Evolutionary conservation across 2,329 filamentous ascomycete genomes (phyloP).

Genomic region (Pyrenophora graminea): DNA sequence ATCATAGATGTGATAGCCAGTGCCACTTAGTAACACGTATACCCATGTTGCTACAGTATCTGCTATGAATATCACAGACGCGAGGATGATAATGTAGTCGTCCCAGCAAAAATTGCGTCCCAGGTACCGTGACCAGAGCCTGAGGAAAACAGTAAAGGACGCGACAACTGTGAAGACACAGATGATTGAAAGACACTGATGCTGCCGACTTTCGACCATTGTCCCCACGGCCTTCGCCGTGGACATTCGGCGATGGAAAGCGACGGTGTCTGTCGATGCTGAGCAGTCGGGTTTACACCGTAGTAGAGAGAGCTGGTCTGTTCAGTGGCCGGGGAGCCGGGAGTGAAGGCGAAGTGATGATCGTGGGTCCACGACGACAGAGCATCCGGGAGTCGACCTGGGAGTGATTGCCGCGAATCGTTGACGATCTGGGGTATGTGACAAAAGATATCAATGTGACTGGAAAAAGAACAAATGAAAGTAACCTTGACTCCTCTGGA

Average conservation of each 20-base stretch:
- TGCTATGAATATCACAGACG: conserved; percentile 29
- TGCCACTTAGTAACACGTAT: conserved; percentile 38
- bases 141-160: conserved; percentile 32
- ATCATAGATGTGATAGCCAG: conserved; percentile 40
- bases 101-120: conserved; percentile 42
- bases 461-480: neutral
- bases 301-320: neutral
- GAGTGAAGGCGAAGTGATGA: conserved; percentile 1
- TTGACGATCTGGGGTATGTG: conserved; percentile 1
- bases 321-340: neutral
- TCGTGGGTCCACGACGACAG: conserved; percentile 9
- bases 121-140: conserved; percentile 35
- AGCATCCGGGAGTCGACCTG: conserved; percentile 4
- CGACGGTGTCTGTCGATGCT: neutral
- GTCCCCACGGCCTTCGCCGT: neutral
- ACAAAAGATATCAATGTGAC: neutral
- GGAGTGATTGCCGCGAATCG: conserved; percentile 3
- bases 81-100: conserved; percentile 37
- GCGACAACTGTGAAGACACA: conserved; percentile 36
- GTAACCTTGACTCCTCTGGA: neutral
- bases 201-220: conserved; percentile 38
- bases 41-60: conserved; percentile 31
- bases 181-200: conserved; percentile 30
- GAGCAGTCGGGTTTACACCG: neutral
- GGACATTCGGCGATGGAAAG: conserved; percentile 1